phyloP scores from a whole-genome alignment of 306 rosid species.

The Notholithocarpus densiflorus region DNA sequence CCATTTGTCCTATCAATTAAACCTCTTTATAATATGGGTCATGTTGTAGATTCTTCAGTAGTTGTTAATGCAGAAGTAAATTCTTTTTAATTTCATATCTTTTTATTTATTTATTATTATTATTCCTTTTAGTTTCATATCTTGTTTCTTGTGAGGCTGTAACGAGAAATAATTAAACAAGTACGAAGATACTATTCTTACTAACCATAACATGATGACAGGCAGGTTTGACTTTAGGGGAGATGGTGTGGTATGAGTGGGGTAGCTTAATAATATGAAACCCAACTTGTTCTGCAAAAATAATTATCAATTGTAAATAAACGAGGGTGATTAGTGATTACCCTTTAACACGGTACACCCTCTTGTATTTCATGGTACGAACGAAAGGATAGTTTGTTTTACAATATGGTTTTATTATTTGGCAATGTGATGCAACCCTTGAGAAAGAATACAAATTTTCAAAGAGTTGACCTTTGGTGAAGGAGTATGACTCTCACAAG shows the following conservation, averaged over 20 bases:
- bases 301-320: not conserved
- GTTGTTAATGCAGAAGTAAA: not conserved
- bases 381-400: too few species aligned
- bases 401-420: too few species aligned
- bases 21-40: conserved; percentile 3
- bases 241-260: not conserved
- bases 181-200: not conserved
- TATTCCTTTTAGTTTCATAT: not conserved
- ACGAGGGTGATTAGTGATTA: too few species aligned
- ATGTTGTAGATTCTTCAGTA: not conserved
- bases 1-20: conserved; percentile 17
- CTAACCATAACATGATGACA: conserved; percentile 10
- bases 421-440: too few species aligned
- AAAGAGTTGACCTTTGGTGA: too few species aligned
- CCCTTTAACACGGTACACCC: too few species aligned
- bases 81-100: not conserved
- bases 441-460: too few species aligned
- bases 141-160: not conserved
- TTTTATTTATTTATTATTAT: too few species aligned
- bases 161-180: not conserved
- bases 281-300: conserved; percentile 1
- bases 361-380: too few species aligned
- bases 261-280: not conserved
- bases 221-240: conserved; percentile 18
- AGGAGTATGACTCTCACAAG: too few species aligned